These are phyloP conservation scores for Russula olivacea DNA, from an alignment of 768 basidiomycete species.

Conservation along the genomic window DNA sequence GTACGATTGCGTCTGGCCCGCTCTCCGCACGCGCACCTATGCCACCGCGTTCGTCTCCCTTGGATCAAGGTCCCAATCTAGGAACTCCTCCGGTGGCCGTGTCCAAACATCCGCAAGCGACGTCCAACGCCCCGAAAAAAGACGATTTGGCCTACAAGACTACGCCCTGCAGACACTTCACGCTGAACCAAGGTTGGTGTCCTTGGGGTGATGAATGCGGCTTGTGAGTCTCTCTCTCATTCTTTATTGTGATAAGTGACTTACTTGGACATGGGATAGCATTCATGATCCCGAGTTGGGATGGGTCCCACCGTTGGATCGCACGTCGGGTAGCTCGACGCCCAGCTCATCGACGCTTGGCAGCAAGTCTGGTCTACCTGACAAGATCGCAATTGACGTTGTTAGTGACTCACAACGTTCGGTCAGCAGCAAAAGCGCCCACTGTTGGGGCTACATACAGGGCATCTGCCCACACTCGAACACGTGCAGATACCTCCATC, in stretches of 20 bases:
- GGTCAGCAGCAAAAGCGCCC: conserved; percentile 8
- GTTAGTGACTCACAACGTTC: not conserved
- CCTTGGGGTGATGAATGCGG: conserved; percentile 16
- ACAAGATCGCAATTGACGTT: not conserved
- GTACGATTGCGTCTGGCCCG: not conserved
- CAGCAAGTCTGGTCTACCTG: not conserved
- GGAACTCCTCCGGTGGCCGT: not conserved
- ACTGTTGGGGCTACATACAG: conserved; percentile 18
- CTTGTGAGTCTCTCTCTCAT: not conserved
- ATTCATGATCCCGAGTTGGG: conserved; percentile 14
- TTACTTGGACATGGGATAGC: not conserved
- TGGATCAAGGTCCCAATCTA: not conserved
- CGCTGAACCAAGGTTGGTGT: conserved; percentile 15
- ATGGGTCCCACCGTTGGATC: conserved; percentile 2
- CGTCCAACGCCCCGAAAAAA: not conserved
- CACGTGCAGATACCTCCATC: conserved; percentile 6
- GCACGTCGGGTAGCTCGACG: conserved; percentile 9
- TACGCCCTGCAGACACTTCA: conserved; percentile 12
- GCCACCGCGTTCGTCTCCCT: not conserved
- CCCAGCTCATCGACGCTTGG: conserved; percentile 8
- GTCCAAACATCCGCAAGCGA: not conserved
- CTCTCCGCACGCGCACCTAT: no score
- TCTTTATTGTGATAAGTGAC: not conserved
- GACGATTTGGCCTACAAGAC: conserved; percentile 16
- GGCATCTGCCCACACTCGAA: conserved; percentile 10